Base-by-base conservation (phyloP, 2,329 filamentous ascomycete species). In the Calycina herbarum region DNA sequence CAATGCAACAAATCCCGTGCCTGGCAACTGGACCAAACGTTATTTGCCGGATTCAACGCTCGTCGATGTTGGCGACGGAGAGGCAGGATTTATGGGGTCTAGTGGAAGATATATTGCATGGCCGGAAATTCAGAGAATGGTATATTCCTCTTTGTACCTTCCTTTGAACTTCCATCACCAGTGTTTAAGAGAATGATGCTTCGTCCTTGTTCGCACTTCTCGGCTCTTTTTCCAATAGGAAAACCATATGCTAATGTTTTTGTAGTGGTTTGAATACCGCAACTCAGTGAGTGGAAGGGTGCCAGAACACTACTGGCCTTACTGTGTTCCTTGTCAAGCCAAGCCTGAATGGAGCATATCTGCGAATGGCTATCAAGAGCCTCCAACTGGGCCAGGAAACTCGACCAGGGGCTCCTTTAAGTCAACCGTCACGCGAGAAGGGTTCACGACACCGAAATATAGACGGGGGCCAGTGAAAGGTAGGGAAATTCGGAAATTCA, bases 101-200 rank as follows among this genome's bases (percentile, higher is more conserved):
- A 48, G 27, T 15, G 38, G 59, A 29, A 17, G 38, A 31, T 48
- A 24, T 31, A 61, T 61, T 51, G 24, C 20, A 20, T 61, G 59
- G 59, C 59, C 59, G 2, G 59, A 61, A 40, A 61, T 61, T 17
- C 38, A 61, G 45, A 48, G 20, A 48, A 61, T 61, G 59, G 38
- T 40, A 40, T 40, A 40, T 15, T 15, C 17, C 13, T 40, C 1
- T 40, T 17, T 15, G 10, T 13, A 10, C 35, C 38, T 40, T 40
- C 13, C 13, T 40, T 40, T 40, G 35, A 13, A 11, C 13, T 38
- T 38, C 8, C 35, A 38, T 38, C 3, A 38, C 13, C 35, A 13
- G 35, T 38, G 3, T 10, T 38, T 38, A 13, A 38, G 8, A 38
- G 35, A 10, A 38, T 38, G 31, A 33, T 33, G 13, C 38, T 40